These are phyloP conservation scores for Camelina hispida DNA, from an alignment of 345 rosid species.

Conservation along the genomic window DNA sequence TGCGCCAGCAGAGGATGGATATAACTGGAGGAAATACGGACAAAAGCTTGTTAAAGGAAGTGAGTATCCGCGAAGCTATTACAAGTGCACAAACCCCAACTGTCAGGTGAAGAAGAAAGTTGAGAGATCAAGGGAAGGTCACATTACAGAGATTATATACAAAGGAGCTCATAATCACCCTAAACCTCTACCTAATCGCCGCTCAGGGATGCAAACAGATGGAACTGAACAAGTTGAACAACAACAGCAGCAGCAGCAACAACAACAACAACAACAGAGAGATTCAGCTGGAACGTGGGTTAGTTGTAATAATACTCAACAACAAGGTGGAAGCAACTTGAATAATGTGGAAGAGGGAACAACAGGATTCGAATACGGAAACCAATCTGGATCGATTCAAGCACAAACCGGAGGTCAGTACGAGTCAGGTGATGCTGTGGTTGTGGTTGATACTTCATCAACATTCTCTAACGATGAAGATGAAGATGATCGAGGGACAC, in stretches of 20 bases:
- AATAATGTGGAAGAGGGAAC: constrained; percentile 74
- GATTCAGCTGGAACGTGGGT: constrained; percentile 31
- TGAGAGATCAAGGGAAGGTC: constrained; percentile 93
- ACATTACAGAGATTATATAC: constrained; percentile 95
- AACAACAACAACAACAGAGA: constrained; percentile 20
- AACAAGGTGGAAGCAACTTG: constrained; percentile 41
- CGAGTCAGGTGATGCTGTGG: constrained; percentile 62
- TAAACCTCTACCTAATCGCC: constrained; percentile 72
- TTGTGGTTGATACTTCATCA: constrained; percentile 66
- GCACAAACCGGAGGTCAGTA: constrained; percentile 55
- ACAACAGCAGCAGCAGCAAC: constrained; percentile 27
- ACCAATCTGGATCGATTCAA: constrained; percentile 52
- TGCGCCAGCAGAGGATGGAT: constrained; percentile 88
- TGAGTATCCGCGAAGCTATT: constrained; percentile 95
- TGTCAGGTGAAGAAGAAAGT: constrained; percentile 96
- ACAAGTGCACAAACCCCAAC: constrained; percentile 88
- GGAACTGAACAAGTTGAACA: constrained; percentile 63
- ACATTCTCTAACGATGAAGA: constrained; percentile 76
- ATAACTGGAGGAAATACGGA: constrained; percentile 96
- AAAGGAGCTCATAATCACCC: constrained; percentile 90
- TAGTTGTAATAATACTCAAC: constrained; percentile 54
- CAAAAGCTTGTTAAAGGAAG: constrained; percentile 97
- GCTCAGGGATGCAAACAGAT: constrained; percentile 64
- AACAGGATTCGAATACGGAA: constrained; percentile 56
- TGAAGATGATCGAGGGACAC: constrained; percentile 81